Evolutionary conservation across 2,329 filamentous ascomycete species (phyloP), one percentile per base, ranked within the genome.

Genomic region (Aspergillus sp.): DNA sequence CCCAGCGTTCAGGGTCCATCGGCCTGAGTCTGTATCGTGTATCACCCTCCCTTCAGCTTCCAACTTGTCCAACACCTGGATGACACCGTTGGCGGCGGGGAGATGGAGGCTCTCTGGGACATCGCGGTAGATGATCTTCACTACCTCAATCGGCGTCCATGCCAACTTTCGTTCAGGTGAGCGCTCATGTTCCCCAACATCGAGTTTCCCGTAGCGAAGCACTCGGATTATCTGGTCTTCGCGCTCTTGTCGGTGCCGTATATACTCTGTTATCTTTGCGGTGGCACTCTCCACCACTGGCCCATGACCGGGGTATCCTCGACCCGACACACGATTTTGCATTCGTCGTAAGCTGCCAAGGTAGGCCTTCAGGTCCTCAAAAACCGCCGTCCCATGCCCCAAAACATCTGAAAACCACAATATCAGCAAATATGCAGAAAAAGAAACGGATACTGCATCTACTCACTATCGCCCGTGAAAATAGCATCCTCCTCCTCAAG

Each of bases 291-390:
- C 83, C 23, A 98, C 81, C 3, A 95, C 85, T 0, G 87, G 83
- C 0, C 95, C 95, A 68, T 99, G 95, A 4, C 90, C 93, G 0
- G 95, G 93, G 71, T 96, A 98, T 2, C 87, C 91, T 48, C 85
- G 80, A 1, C 90, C 89, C 0, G 73, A 64, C 9, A 72, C 74
- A 65, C 90, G 77, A 21, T 75, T 73, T 46, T 80, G 79, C 91
- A 96, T 95, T 62, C 80, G 81, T 40, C 85, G 80, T 12, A 96
- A 78, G 58, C 86, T 91, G 19, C 73, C 69, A 61, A 96, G 78
- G 70, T 96, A 96, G 0, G 78, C 76, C 1, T 77, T 73, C 8
- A 96, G 79, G 62, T 95, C 85, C 71, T 96, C 90, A 64, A 96
- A 96, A 0, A 95, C 90, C 3, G 90, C 87, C 2, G 90, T 96